Evolutionary conservation across 208 protist genomes (phyloP).

Genomic region (Cochliopodium minus): DNA sequence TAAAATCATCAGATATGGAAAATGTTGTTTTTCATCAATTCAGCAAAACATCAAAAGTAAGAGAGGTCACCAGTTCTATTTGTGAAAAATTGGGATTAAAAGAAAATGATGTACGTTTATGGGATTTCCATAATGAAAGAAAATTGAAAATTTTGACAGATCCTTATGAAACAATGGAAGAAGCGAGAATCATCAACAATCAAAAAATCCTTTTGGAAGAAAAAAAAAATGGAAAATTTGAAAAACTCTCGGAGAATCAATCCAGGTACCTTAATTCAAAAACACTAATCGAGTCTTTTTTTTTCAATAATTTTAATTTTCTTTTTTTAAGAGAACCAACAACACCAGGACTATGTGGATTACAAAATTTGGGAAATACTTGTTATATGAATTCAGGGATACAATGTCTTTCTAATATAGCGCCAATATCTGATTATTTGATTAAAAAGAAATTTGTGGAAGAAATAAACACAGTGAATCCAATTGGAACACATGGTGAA

Average conservation of each 20-base stretch:
- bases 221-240: neutral
- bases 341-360: constrained; percentile 23
- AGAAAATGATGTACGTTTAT: no score
- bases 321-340: neutral
- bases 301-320: no score
- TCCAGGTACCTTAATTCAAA: no score
- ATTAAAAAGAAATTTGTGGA: constrained; percentile 42
- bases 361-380: constrained; percentile 48
- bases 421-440: constrained; percentile 59
- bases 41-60: neutral
- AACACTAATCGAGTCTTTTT: no score
- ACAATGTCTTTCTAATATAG: constrained; percentile 44
- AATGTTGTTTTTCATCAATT: neutral
- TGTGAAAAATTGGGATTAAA: no score
- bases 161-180: neutral
- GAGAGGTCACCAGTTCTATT: no score
- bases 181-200: neutral
- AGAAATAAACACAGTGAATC: constrained; percentile 33
- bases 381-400: constrained; percentile 63
- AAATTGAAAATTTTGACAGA: no score
- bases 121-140: no score
- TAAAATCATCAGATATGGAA: neutral
- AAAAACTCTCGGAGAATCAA: neutral
- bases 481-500: constrained; percentile 20
- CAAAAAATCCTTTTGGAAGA: neutral